Evolutionary conservation across 192 early-diverging fungal species (phyloP).

Genomic region (Coemansia sp.): DNA sequence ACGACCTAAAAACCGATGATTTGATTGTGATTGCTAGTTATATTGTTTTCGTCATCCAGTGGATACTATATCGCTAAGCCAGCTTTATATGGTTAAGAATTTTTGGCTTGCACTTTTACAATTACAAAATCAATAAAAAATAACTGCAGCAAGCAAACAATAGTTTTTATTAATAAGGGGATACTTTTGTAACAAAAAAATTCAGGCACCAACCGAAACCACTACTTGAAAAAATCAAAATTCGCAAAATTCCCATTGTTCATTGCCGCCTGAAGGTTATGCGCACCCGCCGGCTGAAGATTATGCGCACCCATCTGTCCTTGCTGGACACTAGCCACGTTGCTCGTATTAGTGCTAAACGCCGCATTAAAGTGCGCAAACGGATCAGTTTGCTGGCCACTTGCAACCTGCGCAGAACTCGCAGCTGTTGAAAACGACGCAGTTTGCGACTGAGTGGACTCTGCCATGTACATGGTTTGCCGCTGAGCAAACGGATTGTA

Average conservation of each 20-base stretch:
- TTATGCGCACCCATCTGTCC: neutral
- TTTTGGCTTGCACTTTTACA: no score
- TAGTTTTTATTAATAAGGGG: no score
- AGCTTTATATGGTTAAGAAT: neutral
- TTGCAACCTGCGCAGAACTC: neutral
- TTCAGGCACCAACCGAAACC: no score
- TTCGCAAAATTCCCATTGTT: slow-evolving; percentile 49
- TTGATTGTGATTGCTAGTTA: neutral
- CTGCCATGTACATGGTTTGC: slow-evolving; percentile 49
- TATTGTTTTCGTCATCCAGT: neutral
- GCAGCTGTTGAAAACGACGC: slow-evolving; percentile 12
- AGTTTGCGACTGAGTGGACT: neutral
- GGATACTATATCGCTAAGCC: neutral
- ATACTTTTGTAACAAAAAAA: no score
- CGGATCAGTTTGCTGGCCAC: neutral
- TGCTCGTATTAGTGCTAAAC: slow-evolving; percentile 5
- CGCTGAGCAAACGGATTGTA: slow-evolving; percentile 54
- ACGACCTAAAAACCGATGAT: no score
- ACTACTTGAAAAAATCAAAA: slow-evolving; percentile 39
- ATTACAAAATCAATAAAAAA: no score
- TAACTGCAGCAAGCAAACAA: no score
- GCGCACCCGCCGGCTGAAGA: neutral
- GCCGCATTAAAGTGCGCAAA: slow-evolving; percentile 12
- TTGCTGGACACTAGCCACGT: slow-evolving; percentile 4
- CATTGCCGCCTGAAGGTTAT: slow-evolving; percentile 18